These are phyloP conservation scores for Aphanomyces astaci DNA, from an alignment of 352 stramenopile species.

Conservation along the genomic window DNA sequence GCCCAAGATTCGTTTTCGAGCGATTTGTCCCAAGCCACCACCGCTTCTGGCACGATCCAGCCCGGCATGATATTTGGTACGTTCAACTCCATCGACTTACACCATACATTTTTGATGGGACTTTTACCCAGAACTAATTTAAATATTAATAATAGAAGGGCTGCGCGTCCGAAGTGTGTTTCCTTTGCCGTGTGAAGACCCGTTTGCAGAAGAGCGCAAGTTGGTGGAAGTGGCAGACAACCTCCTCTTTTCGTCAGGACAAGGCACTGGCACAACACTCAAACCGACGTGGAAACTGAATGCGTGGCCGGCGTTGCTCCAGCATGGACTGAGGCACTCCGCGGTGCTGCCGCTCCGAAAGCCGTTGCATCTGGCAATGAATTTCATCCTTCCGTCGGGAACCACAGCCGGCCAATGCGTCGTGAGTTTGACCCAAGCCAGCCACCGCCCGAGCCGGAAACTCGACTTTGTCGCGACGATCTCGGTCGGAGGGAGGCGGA, in stretches of 20 bases:
- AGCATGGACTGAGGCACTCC: background rate
- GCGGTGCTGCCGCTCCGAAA: slow-evolving; percentile 6
- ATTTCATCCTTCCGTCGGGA: slow-evolving; percentile 1
- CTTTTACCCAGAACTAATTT: background rate
- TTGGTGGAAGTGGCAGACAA: slow-evolving; percentile 65
- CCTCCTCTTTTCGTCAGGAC: slow-evolving; percentile 24
- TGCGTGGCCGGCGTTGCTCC: background rate
- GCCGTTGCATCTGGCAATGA: slow-evolving; percentile 7
- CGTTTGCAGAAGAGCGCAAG: slow-evolving; percentile 68
- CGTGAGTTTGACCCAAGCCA: slow-evolving; percentile 8
- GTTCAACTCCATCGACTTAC: background rate
- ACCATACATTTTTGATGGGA: too few species aligned
- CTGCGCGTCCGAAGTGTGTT: slow-evolving; percentile 42
- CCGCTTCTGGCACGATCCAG: too few species aligned
- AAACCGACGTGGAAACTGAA: background rate
- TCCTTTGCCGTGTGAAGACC: slow-evolving; percentile 69
- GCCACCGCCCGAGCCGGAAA: background rate
- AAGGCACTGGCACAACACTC: background rate
- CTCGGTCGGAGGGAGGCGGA: slow-evolving; percentile 1
- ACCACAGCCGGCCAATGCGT: slow-evolving; percentile 11
- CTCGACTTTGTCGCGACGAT: slow-evolving; percentile 12
- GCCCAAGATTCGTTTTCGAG: too few species aligned
- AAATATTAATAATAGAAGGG: background rate
- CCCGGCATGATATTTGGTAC: background rate
- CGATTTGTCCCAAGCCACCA: too few species aligned